Conservation (phyloP, 2,329 filamentous ascomycete species). For the Xylaria sp. region DNA sequence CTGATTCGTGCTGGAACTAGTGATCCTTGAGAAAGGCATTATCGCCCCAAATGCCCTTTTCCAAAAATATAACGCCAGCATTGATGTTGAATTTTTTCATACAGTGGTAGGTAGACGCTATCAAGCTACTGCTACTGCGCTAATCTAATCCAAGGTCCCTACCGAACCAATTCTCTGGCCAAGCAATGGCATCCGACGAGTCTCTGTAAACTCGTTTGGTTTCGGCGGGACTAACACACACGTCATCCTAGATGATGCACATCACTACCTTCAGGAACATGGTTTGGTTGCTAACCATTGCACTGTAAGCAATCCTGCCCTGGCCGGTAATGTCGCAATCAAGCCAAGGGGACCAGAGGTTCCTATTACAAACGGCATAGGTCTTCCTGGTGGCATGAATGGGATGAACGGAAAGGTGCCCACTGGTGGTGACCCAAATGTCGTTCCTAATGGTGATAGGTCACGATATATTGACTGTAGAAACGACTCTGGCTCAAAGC, state of each 20-base stretch:
- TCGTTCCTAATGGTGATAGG: constrained; percentile 42
- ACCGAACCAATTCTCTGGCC: constrained; percentile 44
- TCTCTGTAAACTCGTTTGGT: constrained; percentile 47
- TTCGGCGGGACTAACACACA: constrained; percentile 47
- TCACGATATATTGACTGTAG: neutral
- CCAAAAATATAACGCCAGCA: constrained; percentile 43
- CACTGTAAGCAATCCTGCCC: constrained; percentile 18
- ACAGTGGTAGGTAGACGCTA: constrained; percentile 38
- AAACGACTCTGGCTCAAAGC: neutral
- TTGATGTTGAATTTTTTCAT: constrained; percentile 43
- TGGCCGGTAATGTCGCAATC: neutral
- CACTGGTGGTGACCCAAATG: constrained; percentile 29
- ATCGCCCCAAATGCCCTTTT: constrained; percentile 49
- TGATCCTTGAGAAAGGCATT: constrained; percentile 47
- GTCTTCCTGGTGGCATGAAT: neutral
- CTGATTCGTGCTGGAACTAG: constrained; percentile 33
- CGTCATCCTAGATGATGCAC: constrained; percentile 45
- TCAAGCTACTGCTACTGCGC: neutral
- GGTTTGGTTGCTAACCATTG: constrained; percentile 39
- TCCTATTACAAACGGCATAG: constrained; percentile 1
- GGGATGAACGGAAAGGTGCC: neutral
- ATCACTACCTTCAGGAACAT: constrained; percentile 39
- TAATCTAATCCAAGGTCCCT: constrained; percentile 41
- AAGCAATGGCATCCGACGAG: constrained; percentile 51
- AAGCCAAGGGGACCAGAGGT: neutral